Base-by-base conservation (phyloP, 2,329 filamentous ascomycete genomes). In the Diaporthe aspalathi region DNA sequence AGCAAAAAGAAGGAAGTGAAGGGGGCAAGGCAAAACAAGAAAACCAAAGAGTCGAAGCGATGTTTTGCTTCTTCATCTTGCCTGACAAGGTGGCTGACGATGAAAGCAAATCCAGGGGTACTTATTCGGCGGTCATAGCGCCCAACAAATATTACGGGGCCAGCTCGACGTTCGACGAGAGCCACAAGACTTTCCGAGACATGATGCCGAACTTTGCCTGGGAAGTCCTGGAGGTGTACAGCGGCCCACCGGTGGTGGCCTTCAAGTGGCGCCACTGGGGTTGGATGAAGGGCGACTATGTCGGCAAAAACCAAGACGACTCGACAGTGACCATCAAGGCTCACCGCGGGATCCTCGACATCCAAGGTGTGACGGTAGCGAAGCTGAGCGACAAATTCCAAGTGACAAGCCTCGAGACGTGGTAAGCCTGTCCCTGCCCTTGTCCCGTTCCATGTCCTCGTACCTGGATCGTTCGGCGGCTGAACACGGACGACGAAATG, bases 131-230 rank as follows among this genome's bases (percentile, higher is more conserved):
- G 69, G 86, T 92, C 79, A 88, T 92, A 73, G 81, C 86, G 12
- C 81, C 89, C 14, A 91, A 90, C 77, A 85, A 89, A 77, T 92
- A 87, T 82, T 92, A 92, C 80, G 87, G 87, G 74, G 88, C 90
- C 60, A 38, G 50, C 29, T 65, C 60, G 27, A 65, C 60, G 49
- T 92, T 92, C 75, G 84, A 86, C 1, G 84, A 83, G 4, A 91
- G 88, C 76, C 90, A 93, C 83, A 92, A 92, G 83, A 89, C 89
- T 0, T 92, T 93, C 79, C 92, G 92, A 82, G 83, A 89, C 67
- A 92, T 92, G 90, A 92, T 93, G 90, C 90, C 90, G 0, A 89
- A 86, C 0, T 92, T 93, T 79, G 90, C 90, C 0, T 93, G 90
- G 90, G 91, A 92, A 80, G 90, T 92, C 1, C 78, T 91, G 20